These are phyloP conservation scores for Amoebophrya sp. DNA, from an alignment of 169 alveolate species.

Conservation along the genomic window DNA sequence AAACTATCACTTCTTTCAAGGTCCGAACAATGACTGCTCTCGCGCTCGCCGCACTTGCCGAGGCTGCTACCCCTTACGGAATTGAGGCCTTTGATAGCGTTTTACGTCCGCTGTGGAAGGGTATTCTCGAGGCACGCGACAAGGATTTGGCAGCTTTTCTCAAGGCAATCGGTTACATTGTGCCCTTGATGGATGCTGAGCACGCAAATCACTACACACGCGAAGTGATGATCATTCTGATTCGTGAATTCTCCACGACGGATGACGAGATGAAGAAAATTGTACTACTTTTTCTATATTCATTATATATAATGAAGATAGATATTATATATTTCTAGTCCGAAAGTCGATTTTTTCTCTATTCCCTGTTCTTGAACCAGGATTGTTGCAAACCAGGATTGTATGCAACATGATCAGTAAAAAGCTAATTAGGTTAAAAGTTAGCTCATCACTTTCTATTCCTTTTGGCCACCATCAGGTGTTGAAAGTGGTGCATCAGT, in stretches of 20 bases:
- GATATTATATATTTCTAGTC: background rate
- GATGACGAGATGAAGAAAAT: constrained; percentile 98
- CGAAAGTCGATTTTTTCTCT: background rate
- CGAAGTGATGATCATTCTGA: constrained; percentile 90
- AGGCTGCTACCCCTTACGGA: constrained; percentile 99
- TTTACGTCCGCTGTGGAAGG: constrained; percentile 92
- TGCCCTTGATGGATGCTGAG: constrained; percentile 98
- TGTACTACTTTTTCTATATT: constrained; percentile 62
- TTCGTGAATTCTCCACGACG: constrained; percentile 92
- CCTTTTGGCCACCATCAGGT: background rate
- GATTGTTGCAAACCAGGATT: background rate
- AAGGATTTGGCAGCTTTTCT: constrained; percentile 94
- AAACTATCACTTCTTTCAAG: constrained; percentile 48
- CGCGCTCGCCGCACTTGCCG: constrained; percentile 98
- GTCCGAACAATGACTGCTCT: constrained; percentile 97
- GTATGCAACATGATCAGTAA: background rate
- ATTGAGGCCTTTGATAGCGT: constrained; percentile 98
- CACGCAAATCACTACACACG: constrained; percentile 95
- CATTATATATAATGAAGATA: background rate
- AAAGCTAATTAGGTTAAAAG: background rate
- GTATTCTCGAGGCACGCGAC: constrained; percentile 92
- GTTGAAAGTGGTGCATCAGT: constrained; percentile 87
- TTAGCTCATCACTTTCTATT: too few species aligned
- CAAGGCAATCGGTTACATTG: constrained; percentile 94
- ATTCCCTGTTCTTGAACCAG: background rate